A percentile compares a stretch with the other conserved stretches of the same genome.
Evolutionary conservation across 352 stramenopile species (phyloP).

Genomic region (Pythium monospermum): DNA sequence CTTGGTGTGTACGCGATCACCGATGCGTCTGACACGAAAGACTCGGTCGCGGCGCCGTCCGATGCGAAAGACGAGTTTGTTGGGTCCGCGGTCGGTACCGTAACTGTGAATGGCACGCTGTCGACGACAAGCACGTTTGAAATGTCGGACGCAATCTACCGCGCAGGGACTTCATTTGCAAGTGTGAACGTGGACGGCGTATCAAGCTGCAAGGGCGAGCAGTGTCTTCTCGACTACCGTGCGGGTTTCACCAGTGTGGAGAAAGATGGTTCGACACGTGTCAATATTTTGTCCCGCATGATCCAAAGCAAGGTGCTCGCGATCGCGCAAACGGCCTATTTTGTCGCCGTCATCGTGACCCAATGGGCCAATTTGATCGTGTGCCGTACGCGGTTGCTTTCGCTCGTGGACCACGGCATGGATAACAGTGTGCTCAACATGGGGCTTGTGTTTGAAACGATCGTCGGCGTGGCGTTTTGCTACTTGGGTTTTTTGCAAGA

Average conservation of each 20-base stretch:
- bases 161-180: slow-evolving; percentile 9
- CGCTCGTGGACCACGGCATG: slow-evolving; percentile 83
- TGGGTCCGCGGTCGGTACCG: slow-evolving; percentile 11
- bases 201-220: slow-evolving; percentile 24
- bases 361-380: slow-evolving; percentile 86
- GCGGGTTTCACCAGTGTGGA: slow-evolving; percentile 35
- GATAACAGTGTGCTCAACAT: slow-evolving; percentile 86
- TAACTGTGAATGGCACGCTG: slow-evolving; percentile 19
- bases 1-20: slow-evolving; percentile 48
- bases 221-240: slow-evolving; percentile 39
- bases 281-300: slow-evolving; percentile 81
- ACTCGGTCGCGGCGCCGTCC: slow-evolving; percentile 20
- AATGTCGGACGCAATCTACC: slow-evolving; percentile 19
- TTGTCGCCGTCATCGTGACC: slow-evolving; percentile 70
- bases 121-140: slow-evolving; percentile 20
- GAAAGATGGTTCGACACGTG: slow-evolving; percentile 12
- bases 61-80: slow-evolving; percentile 23
- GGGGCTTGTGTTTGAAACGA: slow-evolving; percentile 81
- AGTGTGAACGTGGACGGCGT: slow-evolving; percentile 15
- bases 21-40: slow-evolving; percentile 15
- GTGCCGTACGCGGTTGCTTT: slow-evolving; percentile 85
- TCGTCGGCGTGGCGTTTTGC: slow-evolving; percentile 65
- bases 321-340: slow-evolving; percentile 78
- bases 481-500: slow-evolving; percentile 69
- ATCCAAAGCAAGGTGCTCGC: slow-evolving; percentile 62